Evolutionary conservation across 176 grass and related monocot species (phyloP), one percentile per base, ranked within the genome.

Genomic region (Musa itinerans): DNA sequence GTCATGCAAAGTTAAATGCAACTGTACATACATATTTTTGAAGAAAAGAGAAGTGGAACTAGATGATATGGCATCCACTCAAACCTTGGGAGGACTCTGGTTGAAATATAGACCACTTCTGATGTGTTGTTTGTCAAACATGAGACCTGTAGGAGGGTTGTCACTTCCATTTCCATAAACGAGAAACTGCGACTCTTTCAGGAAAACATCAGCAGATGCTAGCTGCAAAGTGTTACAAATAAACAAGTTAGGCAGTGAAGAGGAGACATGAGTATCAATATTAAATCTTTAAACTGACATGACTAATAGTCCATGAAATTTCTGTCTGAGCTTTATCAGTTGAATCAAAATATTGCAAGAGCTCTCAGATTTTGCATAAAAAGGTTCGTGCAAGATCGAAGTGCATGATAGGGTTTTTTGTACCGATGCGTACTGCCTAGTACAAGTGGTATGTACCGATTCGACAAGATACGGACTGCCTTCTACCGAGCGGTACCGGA

Each of bases 91-190:
- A 81, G 91, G 91, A 53, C 88, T 92, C 64, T 94, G 91, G 50
- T 94, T 99, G 81, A 99, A 99, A 84, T 92, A 95, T 34, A 99
- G 83, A 52, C 4, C 34, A 43, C 81, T 88, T 74, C 86, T 99
- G 68, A 89, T 88, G 77, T 99, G 90, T 84, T 92, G 86, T 68
- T 99, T 99, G 69, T 99, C 89, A 14, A 99, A 99, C 80, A 80
- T 86, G 23, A 99, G 86, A 57, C 88, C 84, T 58, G 96, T 99
- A 68, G 96, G 88, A 61, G 95, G 81, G 61, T 99, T 99, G 25
- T 94, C 91, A 88, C 87, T 99, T 62, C 95, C 95, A 83, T 94
- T 99, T 64, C 91, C 84, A 57, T 89, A 92, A 1, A 89, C 29
- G 61, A 99, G 70, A 50, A 89, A 86, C 14, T 94, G 90, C 1